phyloP scores from a whole-genome alignment of 139 green algal species.

The Medakamo hakoo region DNA sequence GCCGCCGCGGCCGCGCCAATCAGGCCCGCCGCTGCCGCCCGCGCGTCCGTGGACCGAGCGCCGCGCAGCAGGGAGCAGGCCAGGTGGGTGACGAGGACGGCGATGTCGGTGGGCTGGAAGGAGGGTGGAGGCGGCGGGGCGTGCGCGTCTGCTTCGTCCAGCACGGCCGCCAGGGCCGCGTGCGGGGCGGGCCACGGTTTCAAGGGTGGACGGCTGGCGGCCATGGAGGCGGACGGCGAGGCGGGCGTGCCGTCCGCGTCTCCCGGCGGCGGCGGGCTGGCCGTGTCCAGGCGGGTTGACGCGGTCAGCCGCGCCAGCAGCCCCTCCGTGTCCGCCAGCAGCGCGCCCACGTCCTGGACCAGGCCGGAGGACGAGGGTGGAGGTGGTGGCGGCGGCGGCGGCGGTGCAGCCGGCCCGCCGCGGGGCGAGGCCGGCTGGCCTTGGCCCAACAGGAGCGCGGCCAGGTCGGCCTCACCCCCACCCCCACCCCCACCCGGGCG shows the following conservation, averaged over 20 bases:
- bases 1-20: slow-evolving; percentile 27
- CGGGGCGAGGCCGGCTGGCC: neutral
- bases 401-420: neutral
- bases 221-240: neutral
- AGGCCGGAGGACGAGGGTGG: neutral
- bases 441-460: no score
- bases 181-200: no score
- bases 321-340: slow-evolving; percentile 17
- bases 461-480: no score
- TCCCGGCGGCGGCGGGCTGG: neutral
- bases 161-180: no score
- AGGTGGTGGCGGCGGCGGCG: neutral
- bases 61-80: slow-evolving; percentile 70
- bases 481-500: neutral
- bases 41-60: slow-evolving; percentile 29
- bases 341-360: neutral
- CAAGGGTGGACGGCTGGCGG: no score
- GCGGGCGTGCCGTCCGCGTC: neutral
- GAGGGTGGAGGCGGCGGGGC: neutral
- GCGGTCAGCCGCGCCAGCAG: slow-evolving; percentile 14
- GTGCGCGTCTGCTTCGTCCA: no score
- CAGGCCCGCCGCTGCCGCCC: slow-evolving; percentile 32
- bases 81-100: slow-evolving; percentile 35
- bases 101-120: neutral
- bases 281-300: neutral